Conservation (phyloP, 116 monocot genomes). For the Trichopus zeylanicus region DNA sequence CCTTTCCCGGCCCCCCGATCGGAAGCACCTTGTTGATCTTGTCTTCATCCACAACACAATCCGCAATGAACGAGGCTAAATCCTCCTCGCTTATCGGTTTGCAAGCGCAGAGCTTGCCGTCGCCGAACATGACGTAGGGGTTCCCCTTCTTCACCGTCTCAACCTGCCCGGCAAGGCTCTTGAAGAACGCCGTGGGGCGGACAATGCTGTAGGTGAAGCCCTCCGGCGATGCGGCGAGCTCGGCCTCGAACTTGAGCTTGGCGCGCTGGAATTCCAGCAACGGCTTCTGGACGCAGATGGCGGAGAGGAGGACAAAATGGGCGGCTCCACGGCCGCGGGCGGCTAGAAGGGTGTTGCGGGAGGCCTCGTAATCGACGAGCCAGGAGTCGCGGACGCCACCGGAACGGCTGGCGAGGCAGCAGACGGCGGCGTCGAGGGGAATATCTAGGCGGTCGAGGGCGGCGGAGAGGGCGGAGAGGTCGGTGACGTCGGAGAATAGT, state of each 20-base stretch:
- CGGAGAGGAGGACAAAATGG: slow-evolving; percentile 93
- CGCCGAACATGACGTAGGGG: slow-evolving; percentile 96
- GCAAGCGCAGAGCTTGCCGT: slow-evolving; percentile 82
- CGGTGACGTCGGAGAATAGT: slow-evolving; percentile 92
- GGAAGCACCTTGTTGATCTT: slow-evolving; percentile 70
- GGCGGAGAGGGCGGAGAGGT: slow-evolving; percentile 25
- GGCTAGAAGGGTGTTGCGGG: slow-evolving; percentile 57
- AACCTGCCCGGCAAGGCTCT: slow-evolving; percentile 91
- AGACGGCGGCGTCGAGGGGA: slow-evolving; percentile 64
- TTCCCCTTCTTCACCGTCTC: slow-evolving; percentile 75
- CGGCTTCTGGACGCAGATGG: slow-evolving; percentile 96
- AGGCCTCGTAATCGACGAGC: slow-evolving; percentile 71
- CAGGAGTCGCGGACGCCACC: slow-evolving; percentile 85
- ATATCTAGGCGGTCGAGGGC: slow-evolving; percentile 31
- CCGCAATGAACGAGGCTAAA: slow-evolving; percentile 73
- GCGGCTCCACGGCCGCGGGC: slow-evolving; percentile 52
- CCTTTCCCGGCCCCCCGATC: slow-evolving; percentile 83
- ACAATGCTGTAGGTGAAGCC: slow-evolving; percentile 89
- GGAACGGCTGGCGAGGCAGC: slow-evolving; percentile 85
- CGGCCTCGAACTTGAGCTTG: slow-evolving; percentile 88
- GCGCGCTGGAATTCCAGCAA: slow-evolving; percentile 97
- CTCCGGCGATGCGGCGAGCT: slow-evolving; percentile 29
- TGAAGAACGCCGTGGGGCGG: slow-evolving; percentile 94
- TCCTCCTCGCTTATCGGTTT: slow-evolving; percentile 96
- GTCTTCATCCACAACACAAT: slow-evolving; percentile 63